These are phyloP conservation scores for Gomphus sp. DNA, from an alignment of 1,284 basidiomycete species.

Conservation along the genomic window DNA sequence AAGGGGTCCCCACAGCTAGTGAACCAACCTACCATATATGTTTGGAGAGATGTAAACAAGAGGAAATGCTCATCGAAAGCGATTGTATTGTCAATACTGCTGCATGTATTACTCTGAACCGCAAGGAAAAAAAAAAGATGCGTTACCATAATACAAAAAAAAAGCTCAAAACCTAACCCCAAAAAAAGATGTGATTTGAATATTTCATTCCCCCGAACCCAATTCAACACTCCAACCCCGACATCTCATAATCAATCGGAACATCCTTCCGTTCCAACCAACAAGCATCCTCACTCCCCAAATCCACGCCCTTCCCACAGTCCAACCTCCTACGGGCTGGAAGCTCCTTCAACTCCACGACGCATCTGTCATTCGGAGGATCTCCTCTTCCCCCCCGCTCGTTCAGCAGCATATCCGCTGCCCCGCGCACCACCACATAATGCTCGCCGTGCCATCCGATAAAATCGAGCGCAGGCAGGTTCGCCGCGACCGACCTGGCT, in stretches of 20 bases:
- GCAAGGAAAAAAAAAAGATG: too few species aligned
- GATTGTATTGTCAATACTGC: too few species aligned
- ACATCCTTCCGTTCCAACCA: constrained; percentile 65
- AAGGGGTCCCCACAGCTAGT: too few species aligned
- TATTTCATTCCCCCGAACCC: background rate
- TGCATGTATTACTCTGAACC: too few species aligned
- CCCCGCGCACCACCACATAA: constrained; percentile 45
- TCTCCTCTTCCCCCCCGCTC: too few species aligned
- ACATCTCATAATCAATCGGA: constrained; percentile 60
- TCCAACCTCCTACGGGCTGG: constrained; percentile 48
- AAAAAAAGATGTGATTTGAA: background rate
- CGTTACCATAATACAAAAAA: too few species aligned
- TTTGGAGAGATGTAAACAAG: too few species aligned
- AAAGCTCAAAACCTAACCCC: too few species aligned
- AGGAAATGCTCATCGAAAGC: too few species aligned
- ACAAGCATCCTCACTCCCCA: constrained; percentile 51
- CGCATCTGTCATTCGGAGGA: background rate
- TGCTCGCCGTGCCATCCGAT: constrained; percentile 62
- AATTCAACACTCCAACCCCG: constrained; percentile 16
- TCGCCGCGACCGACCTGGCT: constrained; percentile 38
- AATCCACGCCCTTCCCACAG: constrained; percentile 57
- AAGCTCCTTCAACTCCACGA: constrained; percentile 53
- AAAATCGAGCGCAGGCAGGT: constrained; percentile 47
- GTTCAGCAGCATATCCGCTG: constrained; percentile 8
- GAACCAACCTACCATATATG: too few species aligned